phyloP scores from a whole-genome alignment of 352 stramenopile species.

The Poterioochromonas sp. region DNA sequence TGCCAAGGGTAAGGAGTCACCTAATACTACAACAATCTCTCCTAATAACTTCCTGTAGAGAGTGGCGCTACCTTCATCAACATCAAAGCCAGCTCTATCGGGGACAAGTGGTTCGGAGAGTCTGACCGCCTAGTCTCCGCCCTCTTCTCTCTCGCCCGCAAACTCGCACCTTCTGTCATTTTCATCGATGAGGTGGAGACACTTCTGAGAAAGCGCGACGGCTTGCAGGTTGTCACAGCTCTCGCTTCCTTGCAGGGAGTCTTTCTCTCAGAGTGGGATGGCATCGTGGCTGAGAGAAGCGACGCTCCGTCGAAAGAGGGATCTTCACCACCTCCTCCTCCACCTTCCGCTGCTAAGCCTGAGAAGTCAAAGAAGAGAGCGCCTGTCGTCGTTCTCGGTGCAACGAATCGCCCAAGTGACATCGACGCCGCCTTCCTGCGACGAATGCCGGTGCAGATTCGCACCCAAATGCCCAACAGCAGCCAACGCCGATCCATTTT shows the following conservation, averaged over 20 bases:
- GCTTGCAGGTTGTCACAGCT: conserved; percentile 60
- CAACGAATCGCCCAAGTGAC: conserved; percentile 82
- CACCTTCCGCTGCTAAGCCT: too few relatives aligned
- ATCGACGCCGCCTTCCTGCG: conserved; percentile 48
- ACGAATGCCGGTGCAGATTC: not conserved
- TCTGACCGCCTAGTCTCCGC: conserved; percentile 49
- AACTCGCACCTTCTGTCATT: conserved; percentile 89
- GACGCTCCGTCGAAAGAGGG: conserved; percentile 91
- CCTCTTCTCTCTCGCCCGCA: conserved; percentile 68
- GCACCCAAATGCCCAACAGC: conserved; percentile 57
- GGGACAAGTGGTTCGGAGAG: conserved; percentile 90
- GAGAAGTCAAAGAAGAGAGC: too few relatives aligned
- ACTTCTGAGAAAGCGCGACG: conserved; percentile 48
- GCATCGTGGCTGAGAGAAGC: conserved; percentile 84
- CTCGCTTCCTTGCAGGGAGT: conserved; percentile 80
- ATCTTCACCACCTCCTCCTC: conserved; percentile 96
- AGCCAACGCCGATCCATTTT: conserved; percentile 83
- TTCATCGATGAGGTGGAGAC: conserved; percentile 95
- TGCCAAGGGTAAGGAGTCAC: conserved; percentile 38
- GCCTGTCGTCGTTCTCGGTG: conserved; percentile 93
- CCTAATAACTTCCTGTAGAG: conserved; percentile 85
- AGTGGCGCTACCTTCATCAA: conserved; percentile 83
- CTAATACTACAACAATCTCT: conserved; percentile 69
- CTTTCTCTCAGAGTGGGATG: conserved; percentile 60
- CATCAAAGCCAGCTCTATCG: conserved; percentile 76